These are phyloP conservation scores for Serendipita sp. DNA, from an alignment of 768 basidiomycete genomes.

Conservation along the genomic window DNA sequence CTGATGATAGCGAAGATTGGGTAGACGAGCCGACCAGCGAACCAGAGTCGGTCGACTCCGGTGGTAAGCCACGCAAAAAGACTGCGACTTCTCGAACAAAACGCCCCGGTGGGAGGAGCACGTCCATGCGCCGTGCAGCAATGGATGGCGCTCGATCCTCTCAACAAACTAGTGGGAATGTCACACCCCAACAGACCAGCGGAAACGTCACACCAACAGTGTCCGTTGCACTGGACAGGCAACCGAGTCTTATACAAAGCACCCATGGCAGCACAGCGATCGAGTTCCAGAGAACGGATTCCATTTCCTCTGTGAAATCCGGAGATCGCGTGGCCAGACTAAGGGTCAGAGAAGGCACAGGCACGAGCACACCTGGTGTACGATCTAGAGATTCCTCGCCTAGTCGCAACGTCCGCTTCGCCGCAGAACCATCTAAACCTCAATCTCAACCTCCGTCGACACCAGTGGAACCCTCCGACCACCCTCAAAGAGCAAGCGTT, in stretches of 20 bases:
- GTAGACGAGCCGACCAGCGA: conserved; percentile 5
- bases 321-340: background rate
- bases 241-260: background rate
- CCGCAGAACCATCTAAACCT: background rate
- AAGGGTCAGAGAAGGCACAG: background rate
- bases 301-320: background rate
- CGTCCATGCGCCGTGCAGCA: background rate
- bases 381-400: background rate
- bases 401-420: background rate
- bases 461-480: background rate
- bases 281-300: background rate
- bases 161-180: background rate
- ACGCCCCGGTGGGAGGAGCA: background rate
- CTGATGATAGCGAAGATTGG: conserved; percentile 8
- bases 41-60: background rate
- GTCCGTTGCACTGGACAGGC: background rate
- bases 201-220: background rate
- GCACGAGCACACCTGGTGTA: background rate
- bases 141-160: background rate
- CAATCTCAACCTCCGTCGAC: background rate
- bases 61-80: background rate
- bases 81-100: background rate
- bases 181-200: background rate
- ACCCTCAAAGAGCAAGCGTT: background rate
- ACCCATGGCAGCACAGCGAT: background rate